Conservation (phyloP, 129 eudicot species). For the Flaveria brownii region DNA sequence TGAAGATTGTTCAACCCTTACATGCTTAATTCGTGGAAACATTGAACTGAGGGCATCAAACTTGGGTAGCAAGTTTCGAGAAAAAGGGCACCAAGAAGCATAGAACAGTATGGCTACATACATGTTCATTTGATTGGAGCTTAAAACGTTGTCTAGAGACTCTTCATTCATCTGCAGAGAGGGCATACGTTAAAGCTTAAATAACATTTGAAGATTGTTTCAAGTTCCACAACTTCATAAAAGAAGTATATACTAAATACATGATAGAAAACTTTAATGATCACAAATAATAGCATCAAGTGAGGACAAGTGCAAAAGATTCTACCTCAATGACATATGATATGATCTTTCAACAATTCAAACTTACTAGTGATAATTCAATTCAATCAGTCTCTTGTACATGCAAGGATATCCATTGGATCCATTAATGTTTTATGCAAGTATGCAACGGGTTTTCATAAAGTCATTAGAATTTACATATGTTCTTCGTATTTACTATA, state of each 20-base stretch:
- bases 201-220: not conserved
- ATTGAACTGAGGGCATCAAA: conserved; percentile 64
- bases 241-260: not conserved
- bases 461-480: not conserved
- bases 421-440: not conserved
- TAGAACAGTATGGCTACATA: conserved; percentile 59
- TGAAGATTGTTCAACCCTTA: conserved; percentile 59
- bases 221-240: not conserved
- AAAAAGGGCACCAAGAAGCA: conserved; percentile 86
- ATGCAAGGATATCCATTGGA: not conserved
- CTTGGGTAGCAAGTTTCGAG: conserved; percentile 37
- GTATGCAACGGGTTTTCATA: not conserved
- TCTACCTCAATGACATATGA: not conserved
- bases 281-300: not conserved
- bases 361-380: not conserved
- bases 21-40: conserved; percentile 73
- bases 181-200: conserved; percentile 10
- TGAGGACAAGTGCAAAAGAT: not conserved
- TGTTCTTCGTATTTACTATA: not conserved
- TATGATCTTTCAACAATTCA: not conserved
- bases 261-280: not conserved
- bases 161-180: conserved; percentile 57
- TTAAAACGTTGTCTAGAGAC: conserved; percentile 53
- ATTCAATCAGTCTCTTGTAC: not conserved
- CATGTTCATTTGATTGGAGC: conserved; percentile 39